Percentiles rank a stretch among this genome's conserved stretches.
These are phyloP conservation scores for Aurantiochytrium sp. DNA, from an alignment of 108 stramenopile genomes.

Conservation along the genomic window DNA sequence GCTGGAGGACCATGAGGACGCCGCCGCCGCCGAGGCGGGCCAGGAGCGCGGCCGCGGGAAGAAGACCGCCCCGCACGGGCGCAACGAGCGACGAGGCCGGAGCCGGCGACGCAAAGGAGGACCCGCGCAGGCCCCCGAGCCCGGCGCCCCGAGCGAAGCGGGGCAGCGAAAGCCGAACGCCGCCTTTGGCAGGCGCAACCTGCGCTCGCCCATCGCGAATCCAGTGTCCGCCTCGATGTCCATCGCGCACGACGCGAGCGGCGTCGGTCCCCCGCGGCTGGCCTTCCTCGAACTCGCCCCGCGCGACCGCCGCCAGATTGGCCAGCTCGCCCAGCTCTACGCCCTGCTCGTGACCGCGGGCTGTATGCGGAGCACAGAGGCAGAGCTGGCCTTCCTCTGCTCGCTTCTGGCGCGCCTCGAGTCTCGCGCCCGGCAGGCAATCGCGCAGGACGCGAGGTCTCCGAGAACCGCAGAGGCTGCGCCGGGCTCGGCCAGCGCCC, in stretches of 20 bases:
- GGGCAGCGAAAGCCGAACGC: neutral
- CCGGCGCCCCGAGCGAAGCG: too few species aligned
- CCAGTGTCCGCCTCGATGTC: neutral
- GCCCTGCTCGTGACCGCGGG: neutral
- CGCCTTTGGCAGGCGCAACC: neutral
- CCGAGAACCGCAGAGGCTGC: too few species aligned
- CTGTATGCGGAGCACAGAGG: neutral
- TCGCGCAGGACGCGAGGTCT: neutral
- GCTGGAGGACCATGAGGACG: too few species aligned
- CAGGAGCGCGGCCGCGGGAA: too few species aligned
- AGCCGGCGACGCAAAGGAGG: too few species aligned
- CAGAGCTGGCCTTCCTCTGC: neutral
- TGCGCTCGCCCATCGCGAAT: neutral
- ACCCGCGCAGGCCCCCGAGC: too few species aligned
- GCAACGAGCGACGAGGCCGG: too few species aligned
- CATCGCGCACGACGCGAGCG: neutral
- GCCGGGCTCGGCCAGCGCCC: too few species aligned
- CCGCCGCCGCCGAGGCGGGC: too few species aligned
- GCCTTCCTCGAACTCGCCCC: neutral
- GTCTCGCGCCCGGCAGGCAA: neutral
- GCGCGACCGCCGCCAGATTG: neutral
- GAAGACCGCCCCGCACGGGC: too few species aligned
- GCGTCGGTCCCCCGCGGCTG: neutral
- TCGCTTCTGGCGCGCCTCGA: neutral
- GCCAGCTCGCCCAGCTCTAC: neutral